These are phyloP conservation scores for Acacia concinna DNA, from an alignment of 331 rosid genomes.

Conservation along the genomic window DNA sequence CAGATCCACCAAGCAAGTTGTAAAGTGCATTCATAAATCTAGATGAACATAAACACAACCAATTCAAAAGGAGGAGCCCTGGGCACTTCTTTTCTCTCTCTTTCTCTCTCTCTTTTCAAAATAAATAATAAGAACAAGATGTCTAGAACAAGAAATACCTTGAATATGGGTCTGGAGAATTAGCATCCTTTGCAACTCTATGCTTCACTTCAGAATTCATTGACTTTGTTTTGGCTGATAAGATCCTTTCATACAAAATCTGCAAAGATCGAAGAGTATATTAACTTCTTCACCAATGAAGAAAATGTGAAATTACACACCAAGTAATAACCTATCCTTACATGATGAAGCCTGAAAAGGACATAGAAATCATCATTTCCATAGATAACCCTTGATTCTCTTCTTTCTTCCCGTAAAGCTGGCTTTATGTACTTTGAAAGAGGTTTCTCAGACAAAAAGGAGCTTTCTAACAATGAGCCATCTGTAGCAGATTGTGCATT, in stretches of 20 bases:
- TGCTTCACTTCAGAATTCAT: constrained; percentile 58
- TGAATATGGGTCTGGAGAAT: constrained; percentile 61
- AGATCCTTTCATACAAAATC: constrained; percentile 86
- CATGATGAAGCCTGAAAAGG: constrained; percentile 96
- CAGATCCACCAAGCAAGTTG: constrained; percentile 83
- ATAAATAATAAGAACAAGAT: background rate
- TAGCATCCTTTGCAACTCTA: constrained; percentile 54
- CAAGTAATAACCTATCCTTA: constrained; percentile 40
- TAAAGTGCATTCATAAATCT: constrained; percentile 80
- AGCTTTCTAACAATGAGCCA: constrained; percentile 67
- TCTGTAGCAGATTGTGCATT: constrained; percentile 63
- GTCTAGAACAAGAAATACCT: constrained; percentile 45
- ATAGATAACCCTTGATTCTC: constrained; percentile 64
- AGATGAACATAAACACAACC: constrained; percentile 20
- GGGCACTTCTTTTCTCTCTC: background rate
- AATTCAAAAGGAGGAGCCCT: background rate
- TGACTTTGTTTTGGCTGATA: constrained; percentile 74
- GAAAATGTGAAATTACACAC: constrained; percentile 2
- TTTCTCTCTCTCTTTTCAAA: background rate
- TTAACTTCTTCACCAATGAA: constrained; percentile 26
- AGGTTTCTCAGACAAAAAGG: constrained; percentile 76
- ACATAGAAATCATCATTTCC: constrained; percentile 92
- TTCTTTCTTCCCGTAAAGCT: constrained; percentile 48
- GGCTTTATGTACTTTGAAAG: constrained; percentile 68
- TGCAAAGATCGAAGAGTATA: constrained; percentile 41